Evolutionary conservation across 495 filamentous ascomycete species (phyloP).

Genomic region (Opeltia flavorubescens): DNA sequence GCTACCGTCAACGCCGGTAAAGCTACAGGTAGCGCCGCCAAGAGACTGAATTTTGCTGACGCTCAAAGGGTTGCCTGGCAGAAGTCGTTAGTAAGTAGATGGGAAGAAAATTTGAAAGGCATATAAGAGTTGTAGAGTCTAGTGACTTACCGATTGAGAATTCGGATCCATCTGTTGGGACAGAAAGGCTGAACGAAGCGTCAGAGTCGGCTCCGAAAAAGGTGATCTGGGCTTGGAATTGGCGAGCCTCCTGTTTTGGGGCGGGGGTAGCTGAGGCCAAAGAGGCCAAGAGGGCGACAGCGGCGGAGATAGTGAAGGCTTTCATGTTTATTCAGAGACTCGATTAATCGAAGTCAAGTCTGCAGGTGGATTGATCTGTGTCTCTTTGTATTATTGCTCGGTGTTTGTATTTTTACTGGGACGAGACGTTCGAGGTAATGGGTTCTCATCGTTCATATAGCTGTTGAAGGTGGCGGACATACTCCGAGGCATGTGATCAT

Average conservation of each 20-base stretch:
- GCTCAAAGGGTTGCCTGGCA: slow-evolving; percentile 5
- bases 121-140: neutral
- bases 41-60: slow-evolving; percentile 5
- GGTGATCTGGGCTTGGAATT: slow-evolving; percentile 5
- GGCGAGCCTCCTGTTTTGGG: neutral
- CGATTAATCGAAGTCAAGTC: neutral
- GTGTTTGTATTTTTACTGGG: neutral
- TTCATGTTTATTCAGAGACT: slow-evolving; percentile 3
- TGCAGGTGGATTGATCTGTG: neutral
- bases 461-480: no score
- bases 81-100: neutral
- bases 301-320: slow-evolving; percentile 11
- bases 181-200: neutral
- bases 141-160: slow-evolving; percentile 5
- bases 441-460: no score
- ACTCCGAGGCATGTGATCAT: no score
- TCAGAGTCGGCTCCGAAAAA: neutral
- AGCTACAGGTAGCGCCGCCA: slow-evolving; percentile 10
- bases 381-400: neutral
- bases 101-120: neutral
- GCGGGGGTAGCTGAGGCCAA: slow-evolving; percentile 3
- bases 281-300: slow-evolving; percentile 8
- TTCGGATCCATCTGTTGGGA: slow-evolving; percentile 1
- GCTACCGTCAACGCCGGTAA: slow-evolving; percentile 18
- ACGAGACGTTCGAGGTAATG: no score